These are phyloP conservation scores for Cytospora mali DNA, from an alignment of 2,329 filamentous ascomycete genomes.

Conservation along the genomic window DNA sequence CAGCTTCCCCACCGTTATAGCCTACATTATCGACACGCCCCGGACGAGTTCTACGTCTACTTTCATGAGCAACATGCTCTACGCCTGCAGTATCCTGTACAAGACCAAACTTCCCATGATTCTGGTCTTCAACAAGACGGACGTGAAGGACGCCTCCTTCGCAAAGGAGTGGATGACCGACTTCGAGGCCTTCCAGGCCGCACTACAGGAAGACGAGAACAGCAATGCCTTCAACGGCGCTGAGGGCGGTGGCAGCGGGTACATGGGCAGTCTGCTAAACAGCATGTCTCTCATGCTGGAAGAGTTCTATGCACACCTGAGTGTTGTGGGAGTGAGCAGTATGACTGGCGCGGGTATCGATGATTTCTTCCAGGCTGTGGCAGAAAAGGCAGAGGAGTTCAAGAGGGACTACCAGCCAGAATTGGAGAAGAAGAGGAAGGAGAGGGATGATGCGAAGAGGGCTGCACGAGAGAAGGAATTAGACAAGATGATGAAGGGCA, in stretches of 20 bases:
- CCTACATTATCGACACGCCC: conserved; percentile 96
- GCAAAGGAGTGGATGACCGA: conserved; percentile 99
- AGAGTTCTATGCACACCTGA: conserved; percentile 94
- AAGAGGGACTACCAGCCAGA: conserved; percentile 89
- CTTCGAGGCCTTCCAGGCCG: conserved; percentile 92
- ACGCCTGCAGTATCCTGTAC: conserved; percentile 97
- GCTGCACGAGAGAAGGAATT: conserved; percentile 77
- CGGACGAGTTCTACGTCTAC: conserved; percentile 90
- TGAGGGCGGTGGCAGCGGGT: conserved; percentile 81
- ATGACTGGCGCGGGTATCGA: conserved; percentile 91
- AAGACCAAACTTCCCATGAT: conserved; percentile 99
- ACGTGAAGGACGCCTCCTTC: conserved; percentile 87
- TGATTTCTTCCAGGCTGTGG: conserved; percentile 89
- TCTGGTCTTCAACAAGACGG: conserved; percentile 98
- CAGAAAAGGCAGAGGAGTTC: conserved; percentile 86
- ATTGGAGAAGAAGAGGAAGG: conserved; percentile 74
- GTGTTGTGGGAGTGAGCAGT: conserved; percentile 88
- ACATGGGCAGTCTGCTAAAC: conserved; percentile 94
- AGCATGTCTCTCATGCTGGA: conserved; percentile 98
- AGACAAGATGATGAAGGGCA: conserved; percentile 92
- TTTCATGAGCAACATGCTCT: conserved; percentile 99
- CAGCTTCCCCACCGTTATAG: conserved; percentile 94
- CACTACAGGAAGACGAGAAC: conserved; percentile 78
- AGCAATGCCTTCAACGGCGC: conserved; percentile 73
- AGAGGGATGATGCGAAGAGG: conserved; percentile 76